Evolutionary conservation across 208 protist genomes (phyloP), one percentile per base, ranked within the genome.

Genomic region (Leishmania arabica): DNA sequence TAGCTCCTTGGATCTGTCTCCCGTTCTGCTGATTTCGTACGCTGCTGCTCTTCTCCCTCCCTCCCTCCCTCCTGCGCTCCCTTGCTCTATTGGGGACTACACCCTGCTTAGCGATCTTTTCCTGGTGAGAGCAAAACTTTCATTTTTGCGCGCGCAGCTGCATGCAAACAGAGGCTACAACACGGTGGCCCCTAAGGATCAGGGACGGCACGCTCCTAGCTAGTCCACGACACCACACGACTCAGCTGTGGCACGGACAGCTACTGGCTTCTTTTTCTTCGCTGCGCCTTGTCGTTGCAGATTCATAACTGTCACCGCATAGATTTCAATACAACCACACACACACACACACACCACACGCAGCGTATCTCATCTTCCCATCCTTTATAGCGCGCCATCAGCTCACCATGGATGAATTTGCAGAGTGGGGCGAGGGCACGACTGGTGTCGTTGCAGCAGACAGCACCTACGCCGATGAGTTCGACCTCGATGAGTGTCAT

Each of bases 391-490:
- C 27, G 27, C 13, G 17, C 31, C n/a, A n/a, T n/a, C 51, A 62
- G 71, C 47, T 13, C 71, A 47, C 40, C 24, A 92, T 94, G 88
- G 78, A 51, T 17, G 85, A 91, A n/a, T 91, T 84, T 74, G 75
- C 58, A 27, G 90, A 95, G 51, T 95, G 83, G 84, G 69, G 84
- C 24, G 91, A 94, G 77, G 75, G 85, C 21, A 88, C 84, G n/a
- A 58, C 78, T 51, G 88, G 80, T 66, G 17, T 79, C 7, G 76
- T 42, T 17, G 84, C 64, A n/a, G 58, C 66, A 24, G 77, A 80
- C 60, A 75, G 75, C 72, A 66, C 47, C 15, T 69, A 83, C 27
- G 75, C 69, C 1, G 84, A 85, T 19, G 75, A 81, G 7, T 27
- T 76, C 2, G 76, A 85, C 37, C 34, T 45, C 3, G 86, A 91